Conservation (phyloP, 176 grass and related monocot species). For the Tillandsia fasciculata region DNA sequence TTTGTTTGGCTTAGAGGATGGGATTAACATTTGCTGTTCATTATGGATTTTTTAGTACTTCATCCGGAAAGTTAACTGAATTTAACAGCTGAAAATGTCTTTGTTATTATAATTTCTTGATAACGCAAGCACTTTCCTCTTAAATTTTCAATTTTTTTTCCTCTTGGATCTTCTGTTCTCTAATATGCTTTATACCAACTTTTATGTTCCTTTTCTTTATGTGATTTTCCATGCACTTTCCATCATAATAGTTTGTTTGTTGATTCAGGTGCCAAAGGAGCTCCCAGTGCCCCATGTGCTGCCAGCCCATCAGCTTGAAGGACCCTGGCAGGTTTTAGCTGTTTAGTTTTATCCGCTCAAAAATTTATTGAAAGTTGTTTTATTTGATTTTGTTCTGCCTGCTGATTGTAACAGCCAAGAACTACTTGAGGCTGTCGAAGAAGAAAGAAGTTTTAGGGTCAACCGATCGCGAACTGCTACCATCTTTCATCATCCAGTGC, state of each 20-base stretch:
- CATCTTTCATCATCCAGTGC: slow-evolving; percentile 65
- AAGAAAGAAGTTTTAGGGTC: slow-evolving; percentile 56
- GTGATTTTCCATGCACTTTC: slow-evolving; percentile 9
- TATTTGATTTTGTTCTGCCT: background rate
- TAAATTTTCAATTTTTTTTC: background rate
- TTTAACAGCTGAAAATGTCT: no score
- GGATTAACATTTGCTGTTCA: background rate
- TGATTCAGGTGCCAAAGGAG: slow-evolving; percentile 80
- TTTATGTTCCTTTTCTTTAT: background rate
- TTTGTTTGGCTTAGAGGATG: background rate
- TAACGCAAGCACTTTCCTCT: background rate
- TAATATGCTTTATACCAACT: no score
- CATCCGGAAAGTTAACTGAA: background rate
- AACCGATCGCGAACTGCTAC: slow-evolving; percentile 48
- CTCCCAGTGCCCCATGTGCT: slow-evolving; percentile 97
- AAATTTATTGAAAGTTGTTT: background rate
- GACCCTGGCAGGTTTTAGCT: slow-evolving; percentile 64
- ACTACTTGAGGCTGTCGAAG: slow-evolving; percentile 63
- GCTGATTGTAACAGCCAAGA: slow-evolving; percentile 45
- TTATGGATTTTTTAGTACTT: background rate
- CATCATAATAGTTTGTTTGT: slow-evolving; percentile 14
- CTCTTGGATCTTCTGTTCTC: no score
- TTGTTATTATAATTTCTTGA: no score
- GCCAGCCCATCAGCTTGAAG: slow-evolving; percentile 74
- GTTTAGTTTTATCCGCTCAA: background rate